These are phyloP conservation scores for Boletus semigastroideus DNA, from an alignment of 1,284 basidiomycete genomes.

Conservation along the genomic window DNA sequence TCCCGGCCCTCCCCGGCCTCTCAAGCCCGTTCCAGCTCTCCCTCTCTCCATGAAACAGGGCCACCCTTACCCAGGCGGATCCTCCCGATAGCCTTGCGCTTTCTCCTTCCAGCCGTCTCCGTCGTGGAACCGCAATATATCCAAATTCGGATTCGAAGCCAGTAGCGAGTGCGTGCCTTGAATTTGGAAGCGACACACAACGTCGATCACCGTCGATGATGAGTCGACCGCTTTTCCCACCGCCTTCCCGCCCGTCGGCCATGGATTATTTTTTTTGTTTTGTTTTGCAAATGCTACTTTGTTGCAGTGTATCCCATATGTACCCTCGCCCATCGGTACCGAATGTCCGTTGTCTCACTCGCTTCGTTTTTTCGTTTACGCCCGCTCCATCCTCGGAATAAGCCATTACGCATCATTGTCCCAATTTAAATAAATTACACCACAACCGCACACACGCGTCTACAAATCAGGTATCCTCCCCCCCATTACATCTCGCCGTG, in stretches of 20 bases:
- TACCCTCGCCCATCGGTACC: conserved; percentile 19
- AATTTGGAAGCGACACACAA: conserved; percentile 30
- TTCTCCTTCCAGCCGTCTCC: not conserved
- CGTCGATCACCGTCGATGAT: conserved; percentile 38
- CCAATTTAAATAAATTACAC: conserved; percentile 18
- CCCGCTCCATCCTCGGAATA: conserved; percentile 3
- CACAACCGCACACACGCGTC: conserved; percentile 6
- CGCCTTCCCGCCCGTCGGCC: conserved; percentile 18
- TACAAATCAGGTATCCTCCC: not conserved
- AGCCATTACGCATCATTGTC: conserved; percentile 9
- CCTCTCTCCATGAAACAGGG: conserved; percentile 21
- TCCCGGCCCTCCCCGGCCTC: conserved; percentile 13
- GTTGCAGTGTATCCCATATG: too few species aligned
- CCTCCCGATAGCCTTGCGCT: not conserved
- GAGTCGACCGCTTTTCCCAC: conserved; percentile 11
- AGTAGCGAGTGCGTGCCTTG: conserved; percentile 27
- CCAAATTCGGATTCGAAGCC: conserved; percentile 30
- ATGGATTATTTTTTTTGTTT: not conserved
- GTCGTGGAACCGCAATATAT: conserved; percentile 25
- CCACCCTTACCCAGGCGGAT: not conserved
- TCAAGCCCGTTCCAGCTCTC: not conserved
- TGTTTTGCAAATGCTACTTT: too few species aligned
- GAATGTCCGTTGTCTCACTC: conserved; percentile 7
- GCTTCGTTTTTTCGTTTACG: too few species aligned
- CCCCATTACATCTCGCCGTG: conserved; percentile 13